phyloP scores from a whole-genome alignment of 306 rosid species.

The Acacia acuminata region DNA sequence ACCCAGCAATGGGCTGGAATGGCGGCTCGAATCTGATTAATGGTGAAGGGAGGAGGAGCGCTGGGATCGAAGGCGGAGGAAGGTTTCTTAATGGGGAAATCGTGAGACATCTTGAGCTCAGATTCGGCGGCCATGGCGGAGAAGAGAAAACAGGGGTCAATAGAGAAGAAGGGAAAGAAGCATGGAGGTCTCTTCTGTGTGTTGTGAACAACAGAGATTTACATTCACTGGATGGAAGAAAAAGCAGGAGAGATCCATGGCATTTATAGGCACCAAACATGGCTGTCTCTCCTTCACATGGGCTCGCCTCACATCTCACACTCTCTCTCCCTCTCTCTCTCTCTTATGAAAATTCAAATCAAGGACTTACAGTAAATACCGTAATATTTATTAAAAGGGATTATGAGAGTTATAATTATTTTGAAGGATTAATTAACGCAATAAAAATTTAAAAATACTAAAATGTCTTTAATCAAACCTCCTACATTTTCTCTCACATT shows the following conservation, averaged over 20 bases:
- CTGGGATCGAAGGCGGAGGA: slow-evolving; percentile 60
- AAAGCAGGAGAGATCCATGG: background rate
- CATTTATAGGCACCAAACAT: background rate
- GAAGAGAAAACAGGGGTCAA: background rate
- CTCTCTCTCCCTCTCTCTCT: too few species aligned
- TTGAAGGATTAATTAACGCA: too few species aligned
- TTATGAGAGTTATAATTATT: too few species aligned
- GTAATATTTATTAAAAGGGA: too few species aligned
- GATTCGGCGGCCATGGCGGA: background rate
- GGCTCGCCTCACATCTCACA: too few species aligned
- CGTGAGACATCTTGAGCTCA: background rate
- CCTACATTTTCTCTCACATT: too few species aligned
- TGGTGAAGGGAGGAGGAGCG: slow-evolving; percentile 84
- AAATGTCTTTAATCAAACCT: too few species aligned
- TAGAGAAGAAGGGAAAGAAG: background rate
- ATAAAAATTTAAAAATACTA: too few species aligned
- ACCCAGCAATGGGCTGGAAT: slow-evolving; percentile 93
- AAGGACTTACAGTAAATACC: too few species aligned
- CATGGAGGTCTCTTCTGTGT: background rate
- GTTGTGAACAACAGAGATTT: background rate
- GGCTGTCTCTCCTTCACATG: too few species aligned
- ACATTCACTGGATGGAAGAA: background rate
- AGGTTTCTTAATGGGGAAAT: background rate
- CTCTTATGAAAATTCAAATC: too few species aligned
- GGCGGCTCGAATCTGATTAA: slow-evolving; percentile 82